Base-by-base conservation (phyloP, 345 rosid genomes). In the Pugionium cornutum region DNA sequence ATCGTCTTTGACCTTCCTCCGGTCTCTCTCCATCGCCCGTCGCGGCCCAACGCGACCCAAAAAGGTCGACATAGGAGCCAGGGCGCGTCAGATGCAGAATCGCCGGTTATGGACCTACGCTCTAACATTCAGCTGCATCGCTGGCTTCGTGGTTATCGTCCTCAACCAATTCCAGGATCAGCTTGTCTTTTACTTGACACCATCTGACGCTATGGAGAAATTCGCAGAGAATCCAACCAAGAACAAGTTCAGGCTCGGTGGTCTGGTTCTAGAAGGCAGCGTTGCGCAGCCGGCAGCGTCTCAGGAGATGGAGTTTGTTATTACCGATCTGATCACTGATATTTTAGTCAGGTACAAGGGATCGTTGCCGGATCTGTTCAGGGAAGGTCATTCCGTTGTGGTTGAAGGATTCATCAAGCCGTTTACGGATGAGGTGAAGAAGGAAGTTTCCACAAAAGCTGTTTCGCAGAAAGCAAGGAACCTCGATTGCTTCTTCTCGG, bases 31-130 rank as follows among this genome's bases (percentile, higher is more conserved):
- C 59, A 75, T 82, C 30, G 65, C 75, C 62, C 83, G 92, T 11
- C 90, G 95, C 49, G 48, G 42, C 31, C 95, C 97, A 2, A 36
- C 72, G 31, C 82, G 89, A 2, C 63, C 87, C 3, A 88, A 88
- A 51, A 69, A 76, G 26, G 76, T 90, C 2, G 99, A 94, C 68
- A 86, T 90, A 55, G 96, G 89, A 8, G 84, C 89, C 8, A 81
- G 82, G 37, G 96, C 99, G 8, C 87, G 99, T 32, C 96, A 88
- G 78, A 84, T 90, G 73, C 97, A 94, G 80, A 82, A 78, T 64
- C 95, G 95, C 56, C 91, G 99, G 25, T 78, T 94, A 7, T 88
- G 97, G 96, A 82, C 95, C 31, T 94, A 90, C 77, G 96, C 92
- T 1, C 68, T 94, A 9, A 81, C 97, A 18, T 94, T 94, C 84